These are phyloP conservation scores for Microbotryomycetes sp. DNA, from an alignment of 1,284 basidiomycete species.

Conservation along the genomic window DNA sequence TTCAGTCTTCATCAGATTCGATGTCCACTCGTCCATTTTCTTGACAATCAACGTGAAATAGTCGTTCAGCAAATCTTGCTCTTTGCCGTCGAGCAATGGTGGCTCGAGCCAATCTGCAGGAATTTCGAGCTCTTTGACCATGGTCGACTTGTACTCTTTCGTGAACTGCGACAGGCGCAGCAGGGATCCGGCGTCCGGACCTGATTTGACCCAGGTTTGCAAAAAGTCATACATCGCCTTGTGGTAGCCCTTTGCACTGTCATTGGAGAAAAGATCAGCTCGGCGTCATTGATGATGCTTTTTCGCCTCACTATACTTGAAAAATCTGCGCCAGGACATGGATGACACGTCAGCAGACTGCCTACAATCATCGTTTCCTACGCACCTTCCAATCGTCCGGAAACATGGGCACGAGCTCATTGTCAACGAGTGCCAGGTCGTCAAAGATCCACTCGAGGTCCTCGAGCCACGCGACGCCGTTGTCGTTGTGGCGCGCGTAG, in stretches of 20 bases:
- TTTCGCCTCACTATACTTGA: not conserved
- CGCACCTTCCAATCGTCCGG: conserved; percentile 56
- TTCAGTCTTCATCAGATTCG: conserved; percentile 89
- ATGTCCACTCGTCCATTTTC: conserved; percentile 96
- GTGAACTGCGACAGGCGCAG: conserved; percentile 85
- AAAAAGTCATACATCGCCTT: conserved; percentile 73
- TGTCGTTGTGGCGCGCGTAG: conserved; percentile 13
- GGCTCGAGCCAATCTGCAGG: conserved; percentile 75
- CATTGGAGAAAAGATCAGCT: conserved; percentile 43
- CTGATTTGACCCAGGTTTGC: conserved; percentile 58
- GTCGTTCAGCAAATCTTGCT: conserved; percentile 88
- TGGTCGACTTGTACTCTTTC: conserved; percentile 88
- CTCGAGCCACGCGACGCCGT: conserved; percentile 60
- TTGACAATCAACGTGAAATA: conserved; percentile 87
- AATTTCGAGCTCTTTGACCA: conserved; percentile 79
- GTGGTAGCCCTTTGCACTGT: conserved; percentile 85
- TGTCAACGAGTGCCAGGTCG: conserved; percentile 83
- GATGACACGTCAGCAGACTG: too few relatives aligned
- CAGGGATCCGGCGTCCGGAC: conserved; percentile 74
- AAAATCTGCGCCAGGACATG: too few relatives aligned
- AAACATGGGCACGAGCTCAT: conserved; percentile 80
- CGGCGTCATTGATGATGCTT: not conserved
- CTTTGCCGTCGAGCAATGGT: conserved; percentile 83
- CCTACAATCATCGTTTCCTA: too few relatives aligned
- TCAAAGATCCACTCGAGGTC: conserved; percentile 86